Base-by-base conservation (phyloP, 495 filamentous ascomycete species). In the Penicillium chermesinum region DNA sequence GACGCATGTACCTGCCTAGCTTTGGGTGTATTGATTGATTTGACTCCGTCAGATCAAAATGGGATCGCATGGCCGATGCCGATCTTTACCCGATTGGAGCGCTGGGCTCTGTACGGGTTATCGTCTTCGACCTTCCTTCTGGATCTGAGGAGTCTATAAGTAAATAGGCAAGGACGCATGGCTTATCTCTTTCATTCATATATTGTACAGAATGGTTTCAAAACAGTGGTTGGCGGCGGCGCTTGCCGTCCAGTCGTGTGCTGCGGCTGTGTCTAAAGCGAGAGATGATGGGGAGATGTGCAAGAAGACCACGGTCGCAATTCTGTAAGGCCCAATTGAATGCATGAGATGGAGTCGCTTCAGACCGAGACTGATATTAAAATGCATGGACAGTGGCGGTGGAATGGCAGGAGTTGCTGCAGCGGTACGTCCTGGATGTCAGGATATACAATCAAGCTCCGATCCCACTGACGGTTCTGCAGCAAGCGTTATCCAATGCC, bases 361-460 rank as follows among this genome's bases (percentile, higher is more conserved):
- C n/a, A n/a, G n/a, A n/a, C n/a, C n/a, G n/a, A n/a, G n/a, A n/a
- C n/a, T n/a, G n/a, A n/a, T n/a, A n/a, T n/a, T n/a, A 9, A 18
- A 38, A 44, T 16, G 10, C 22, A 16, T 15, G 15, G 16, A 5
- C 6, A 58, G 60, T 16, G 60, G 60, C 33, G 58, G 57, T 48
- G 60, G 58, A 36, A 76, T 79, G 45, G 74, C 83, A 3, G 84
- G 84, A 19, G 83, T 86, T 37, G 82, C 82, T n/a, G 82, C 84
- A 17, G 83, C 83, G 21, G 74, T 77, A 61, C 44, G 64, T 15
- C 18, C 14, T 21, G 1, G 22, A 7, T 9, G 13, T 33, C 18
- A 4, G n/a, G n/a, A n/a, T 7, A 15, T 25, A 7, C 13, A 22
- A 14, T 37, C 6, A 17, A 17, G 15, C 17, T 19, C 6, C 14